These are phyloP conservation scores for Umbelopsis vinacea DNA, from an alignment of 192 early-diverging fungal genomes.

Conservation along the genomic window DNA sequence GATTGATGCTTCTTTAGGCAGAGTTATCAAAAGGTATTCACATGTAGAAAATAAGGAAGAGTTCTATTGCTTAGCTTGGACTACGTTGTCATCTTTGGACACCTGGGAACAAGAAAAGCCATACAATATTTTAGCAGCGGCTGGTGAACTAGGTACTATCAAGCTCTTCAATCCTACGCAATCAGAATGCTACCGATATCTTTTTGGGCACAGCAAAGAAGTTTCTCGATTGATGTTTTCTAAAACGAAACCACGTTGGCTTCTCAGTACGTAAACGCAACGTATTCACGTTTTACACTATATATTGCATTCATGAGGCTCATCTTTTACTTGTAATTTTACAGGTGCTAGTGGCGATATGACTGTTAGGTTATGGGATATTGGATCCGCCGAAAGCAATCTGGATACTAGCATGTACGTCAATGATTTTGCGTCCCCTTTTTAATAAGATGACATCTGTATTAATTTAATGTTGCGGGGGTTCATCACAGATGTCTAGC, in stretches of 20 bases:
- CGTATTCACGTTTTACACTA: neutral
- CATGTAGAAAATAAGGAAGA: conserved; percentile 50
- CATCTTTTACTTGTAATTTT: neutral
- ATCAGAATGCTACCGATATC: conserved; percentile 50
- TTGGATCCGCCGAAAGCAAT: conserved; percentile 42
- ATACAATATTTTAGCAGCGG: conserved; percentile 44
- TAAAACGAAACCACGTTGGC: conserved; percentile 46
- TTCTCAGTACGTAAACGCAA: conserved; percentile 44
- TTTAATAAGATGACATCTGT: neutral
- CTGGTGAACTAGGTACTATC: conserved; percentile 52
- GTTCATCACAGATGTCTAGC: conserved; percentile 28
- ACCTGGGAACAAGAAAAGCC: neutral
- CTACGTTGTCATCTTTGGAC: conserved; percentile 32
- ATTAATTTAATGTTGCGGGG: neutral
- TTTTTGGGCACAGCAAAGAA: conserved; percentile 47
- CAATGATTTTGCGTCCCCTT: neutral
- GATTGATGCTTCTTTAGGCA: conserved; percentile 47
- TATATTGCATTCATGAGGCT: neutral
- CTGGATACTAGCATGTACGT: conserved; percentile 39
- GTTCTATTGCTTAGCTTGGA: conserved; percentile 56
- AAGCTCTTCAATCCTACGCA: conserved; percentile 52
- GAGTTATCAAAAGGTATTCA: conserved; percentile 49
- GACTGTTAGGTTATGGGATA: conserved; percentile 54
- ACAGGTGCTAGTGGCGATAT: conserved; percentile 48
- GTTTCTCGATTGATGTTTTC: conserved; percentile 48